A percentile compares a stretch with the other conserved stretches of the same genome.
phyloP scores from a whole-genome alignment of 2,329 filamentous ascomycete genomes.

The Penicillium sp. region DNA sequence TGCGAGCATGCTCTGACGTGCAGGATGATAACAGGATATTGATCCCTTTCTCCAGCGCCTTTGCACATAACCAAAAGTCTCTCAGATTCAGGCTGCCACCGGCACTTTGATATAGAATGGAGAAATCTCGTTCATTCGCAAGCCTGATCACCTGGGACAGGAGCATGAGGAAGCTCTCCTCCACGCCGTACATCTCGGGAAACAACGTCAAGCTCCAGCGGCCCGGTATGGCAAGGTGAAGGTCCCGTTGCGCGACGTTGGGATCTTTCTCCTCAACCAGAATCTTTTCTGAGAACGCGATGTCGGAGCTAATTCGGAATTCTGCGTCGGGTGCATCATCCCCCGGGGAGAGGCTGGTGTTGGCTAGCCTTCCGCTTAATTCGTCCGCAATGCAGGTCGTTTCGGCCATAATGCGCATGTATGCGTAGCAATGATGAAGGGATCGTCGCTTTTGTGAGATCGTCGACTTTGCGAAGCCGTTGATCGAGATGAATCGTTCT shows the following conservation, averaged over 20 bases:
- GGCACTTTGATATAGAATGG: constrained; percentile 1
- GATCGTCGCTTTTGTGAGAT: constrained; percentile 18
- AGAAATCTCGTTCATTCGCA: constrained; percentile 21
- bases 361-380: background rate
- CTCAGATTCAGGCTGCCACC: constrained; percentile 2
- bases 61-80: constrained; percentile 19
- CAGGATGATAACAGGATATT: constrained; percentile 4
- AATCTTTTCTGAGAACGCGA: constrained; percentile 13
- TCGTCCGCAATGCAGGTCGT: constrained; percentile 16
- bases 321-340: constrained; percentile 2
- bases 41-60: constrained; percentile 18
- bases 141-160: constrained; percentile 22
- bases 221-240: constrained; percentile 22
- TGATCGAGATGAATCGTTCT: constrained; percentile 16
- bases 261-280: constrained; percentile 23
- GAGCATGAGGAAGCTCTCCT: constrained; percentile 20
- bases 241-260: constrained; percentile 16
- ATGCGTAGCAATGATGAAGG: constrained; percentile 22
- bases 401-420: constrained; percentile 25
- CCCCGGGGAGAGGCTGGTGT: background rate
- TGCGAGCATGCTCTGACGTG: background rate
- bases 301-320: constrained; percentile 14
- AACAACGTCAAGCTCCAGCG: constrained; percentile 21
- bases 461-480: constrained; percentile 12
- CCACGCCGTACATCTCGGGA: constrained; percentile 20